These are phyloP conservation scores for Candida ulmi DNA, from an alignment of 805 yeast genomes.

Conservation along the genomic window DNA sequence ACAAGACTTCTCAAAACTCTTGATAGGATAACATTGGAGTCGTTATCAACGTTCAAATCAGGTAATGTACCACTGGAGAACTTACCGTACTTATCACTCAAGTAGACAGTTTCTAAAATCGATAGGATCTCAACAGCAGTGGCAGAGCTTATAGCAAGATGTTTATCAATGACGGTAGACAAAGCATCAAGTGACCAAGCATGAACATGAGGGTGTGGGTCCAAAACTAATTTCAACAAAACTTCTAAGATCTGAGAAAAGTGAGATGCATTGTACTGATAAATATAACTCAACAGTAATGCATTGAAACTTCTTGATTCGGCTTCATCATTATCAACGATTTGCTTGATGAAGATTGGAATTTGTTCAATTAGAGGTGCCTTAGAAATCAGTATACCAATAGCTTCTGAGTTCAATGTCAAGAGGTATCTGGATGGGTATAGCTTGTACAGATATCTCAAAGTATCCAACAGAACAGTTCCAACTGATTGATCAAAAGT, in stretches of 20 bases:
- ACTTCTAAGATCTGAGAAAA: conserved; percentile 48
- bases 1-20: conserved; percentile 40
- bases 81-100: conserved; percentile 46
- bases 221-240: conserved; percentile 53
- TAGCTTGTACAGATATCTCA: conserved; percentile 27
- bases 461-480: conserved; percentile 42
- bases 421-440: conserved; percentile 29
- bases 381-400: conserved; percentile 45
- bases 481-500: conserved; percentile 34
- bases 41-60: conserved; percentile 41
- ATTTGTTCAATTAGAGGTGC: conserved; percentile 38
- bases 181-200: conserved; percentile 63
- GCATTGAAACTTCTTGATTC: conserved; percentile 54
- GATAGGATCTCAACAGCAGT: conserved; percentile 40
- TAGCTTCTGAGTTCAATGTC: conserved; percentile 46
- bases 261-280: conserved; percentile 35
- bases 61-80: conserved; percentile 37
- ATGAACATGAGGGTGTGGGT: conserved; percentile 84
- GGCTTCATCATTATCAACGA: conserved; percentile 64
- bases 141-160: conserved; percentile 38
- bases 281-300: conserved; percentile 42
- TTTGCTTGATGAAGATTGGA: conserved; percentile 52
- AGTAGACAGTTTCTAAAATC: conserved; percentile 32
- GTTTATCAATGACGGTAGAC: conserved; percentile 48
- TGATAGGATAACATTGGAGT: conserved; percentile 39